Evolutionary conservation across 352 stramenopile genomes (phyloP).

Genomic region (Globisporangium lucens): DNA sequence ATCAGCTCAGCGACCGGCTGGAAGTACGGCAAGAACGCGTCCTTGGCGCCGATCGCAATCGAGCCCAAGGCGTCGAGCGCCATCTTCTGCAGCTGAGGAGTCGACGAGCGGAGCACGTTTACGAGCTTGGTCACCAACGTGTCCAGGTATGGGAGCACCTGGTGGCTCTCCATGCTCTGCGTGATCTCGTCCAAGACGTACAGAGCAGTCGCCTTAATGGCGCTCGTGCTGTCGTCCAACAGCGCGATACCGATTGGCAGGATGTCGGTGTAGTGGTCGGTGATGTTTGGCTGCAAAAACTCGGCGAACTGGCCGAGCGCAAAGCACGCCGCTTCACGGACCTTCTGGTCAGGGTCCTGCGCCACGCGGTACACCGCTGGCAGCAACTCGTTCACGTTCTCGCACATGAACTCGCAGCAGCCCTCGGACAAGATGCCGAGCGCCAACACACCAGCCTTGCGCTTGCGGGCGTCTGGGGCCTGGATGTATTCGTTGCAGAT

Average conservation of each 20-base stretch:
- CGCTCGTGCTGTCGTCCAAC: conserved; percentile 92
- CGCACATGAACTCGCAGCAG: conserved; percentile 93
- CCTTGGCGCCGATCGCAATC: conserved; percentile 96
- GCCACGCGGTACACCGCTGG: conserved; percentile 90
- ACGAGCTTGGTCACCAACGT: conserved; percentile 96
- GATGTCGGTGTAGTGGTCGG: conserved; percentile 94
- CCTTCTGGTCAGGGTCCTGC: conserved; percentile 90
- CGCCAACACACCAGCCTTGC: conserved; percentile 96
- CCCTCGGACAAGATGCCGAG: conserved; percentile 97
- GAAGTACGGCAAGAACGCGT: conserved; percentile 97
- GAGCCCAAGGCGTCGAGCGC: conserved; percentile 94
- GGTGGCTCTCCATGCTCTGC: conserved; percentile 95
- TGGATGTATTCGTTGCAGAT: conserved; percentile 90
- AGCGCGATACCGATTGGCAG: conserved; percentile 94
- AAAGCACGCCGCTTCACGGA: conserved; percentile 97
- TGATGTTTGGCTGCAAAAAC: conserved; percentile 97
- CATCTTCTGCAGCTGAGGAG: conserved; percentile 96
- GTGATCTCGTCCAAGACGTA: conserved; percentile 99
- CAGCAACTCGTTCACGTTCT: conserved; percentile 93
- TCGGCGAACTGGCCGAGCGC: conserved; percentile 97
- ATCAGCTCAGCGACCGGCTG: conserved; percentile 82
- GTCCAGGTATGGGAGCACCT: conserved; percentile 94
- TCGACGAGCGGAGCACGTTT: conserved; percentile 88
- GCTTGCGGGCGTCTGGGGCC: conserved; percentile 83
- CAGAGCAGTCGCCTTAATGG: conserved; percentile 94